Base-by-base conservation (phyloP, 2,329 filamentous ascomycete genomes). In the Tolypocladium endophyticum region DNA sequence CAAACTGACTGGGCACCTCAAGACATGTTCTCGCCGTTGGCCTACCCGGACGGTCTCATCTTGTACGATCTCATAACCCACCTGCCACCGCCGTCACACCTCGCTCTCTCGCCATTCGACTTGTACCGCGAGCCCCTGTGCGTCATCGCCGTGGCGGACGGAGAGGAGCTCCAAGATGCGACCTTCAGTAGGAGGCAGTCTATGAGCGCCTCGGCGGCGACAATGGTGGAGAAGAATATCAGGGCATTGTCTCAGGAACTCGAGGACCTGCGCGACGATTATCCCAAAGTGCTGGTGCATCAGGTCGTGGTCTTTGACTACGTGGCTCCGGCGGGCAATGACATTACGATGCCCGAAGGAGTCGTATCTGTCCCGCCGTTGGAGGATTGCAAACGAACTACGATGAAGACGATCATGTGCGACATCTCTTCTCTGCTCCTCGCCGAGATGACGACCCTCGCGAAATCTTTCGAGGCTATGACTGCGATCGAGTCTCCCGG, bases 1-100 rank as follows among this genome's bases (percentile, higher is more conserved):
- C 57, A 60, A 45, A 59, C 64, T 71, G 62, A 71, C 61, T 41
- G 28, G 30, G 52, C 55, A 58, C 39, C 58, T 25, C 39, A 58
- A 96, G 92, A 91, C 74, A 92, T 94, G 87, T 97, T 97, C 75
- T 96, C 91, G 61, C 93, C 93, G 47, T 78, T 94, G 68, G 90
- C 89, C 18, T 96, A 94, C 73, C 92, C 91, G 14, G 84, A 87
- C 66, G 93, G 93, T 62, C 86, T 87, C 68, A 88, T 97, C 62
- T 82, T 97, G 67, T 97, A 94, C 80, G 89, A 96, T 71, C 82
- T 97, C 63, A 87, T 89, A 60, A 91, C 89, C 62, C 87, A 91
- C 68, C 79, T 88, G 59, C 88, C 91, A 30, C 86, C 89, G n/a
- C 81, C 86, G 38, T 90, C 90, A 38, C 90, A 96, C 70, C 79